phyloP scores from a whole-genome alignment of 108 stramenopile species.

The Pseudonitzschia multiseries region DNA sequence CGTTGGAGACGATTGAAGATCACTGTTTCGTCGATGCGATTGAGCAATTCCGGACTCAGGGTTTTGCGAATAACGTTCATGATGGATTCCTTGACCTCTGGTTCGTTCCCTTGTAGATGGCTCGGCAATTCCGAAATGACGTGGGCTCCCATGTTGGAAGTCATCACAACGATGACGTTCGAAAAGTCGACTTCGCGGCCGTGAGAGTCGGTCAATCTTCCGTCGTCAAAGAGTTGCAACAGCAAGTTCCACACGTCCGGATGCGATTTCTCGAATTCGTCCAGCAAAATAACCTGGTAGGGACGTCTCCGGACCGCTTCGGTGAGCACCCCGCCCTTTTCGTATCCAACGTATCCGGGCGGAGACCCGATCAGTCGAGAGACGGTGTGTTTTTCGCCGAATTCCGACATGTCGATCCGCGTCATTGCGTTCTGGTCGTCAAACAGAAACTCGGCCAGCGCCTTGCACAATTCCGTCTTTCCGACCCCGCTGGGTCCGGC shows the following conservation, averaged over 20 bases:
- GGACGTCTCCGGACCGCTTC: conserved; percentile 78
- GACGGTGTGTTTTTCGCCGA: conserved; percentile 84
- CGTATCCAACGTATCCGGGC: conserved; percentile 61
- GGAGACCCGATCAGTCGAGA: conserved; percentile 78
- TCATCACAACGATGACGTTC: conserved; percentile 81
- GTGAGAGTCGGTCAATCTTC: conserved; percentile 73
- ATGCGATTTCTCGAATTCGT: conserved; percentile 84
- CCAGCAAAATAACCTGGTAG: conserved; percentile 82
- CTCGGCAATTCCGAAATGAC: conserved; percentile 66
- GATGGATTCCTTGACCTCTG: conserved; percentile 56
- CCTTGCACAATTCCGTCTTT: conserved; percentile 92
- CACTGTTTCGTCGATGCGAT: conserved; percentile 76
- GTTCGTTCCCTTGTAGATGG: conserved; percentile 58
- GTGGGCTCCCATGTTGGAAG: conserved; percentile 77
- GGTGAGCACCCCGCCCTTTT: conserved; percentile 78
- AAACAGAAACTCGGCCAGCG: conserved; percentile 87
- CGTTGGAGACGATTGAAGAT: conserved; percentile 75
- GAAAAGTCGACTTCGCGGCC: conserved; percentile 74
- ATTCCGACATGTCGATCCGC: conserved; percentile 89
- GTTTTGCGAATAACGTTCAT: conserved; percentile 67
- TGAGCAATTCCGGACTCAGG: conserved; percentile 73
- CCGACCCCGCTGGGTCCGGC: conserved; percentile 89
- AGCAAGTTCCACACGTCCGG: conserved; percentile 82
- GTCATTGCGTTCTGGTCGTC: conserved; percentile 92
- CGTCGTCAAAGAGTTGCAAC: conserved; percentile 84